A percentile compares a stretch with the other conserved stretches of the same genome.
phyloP scores from a whole-genome alignment of 768 basidiomycete species.

The Podaxis pistillaris region DNA sequence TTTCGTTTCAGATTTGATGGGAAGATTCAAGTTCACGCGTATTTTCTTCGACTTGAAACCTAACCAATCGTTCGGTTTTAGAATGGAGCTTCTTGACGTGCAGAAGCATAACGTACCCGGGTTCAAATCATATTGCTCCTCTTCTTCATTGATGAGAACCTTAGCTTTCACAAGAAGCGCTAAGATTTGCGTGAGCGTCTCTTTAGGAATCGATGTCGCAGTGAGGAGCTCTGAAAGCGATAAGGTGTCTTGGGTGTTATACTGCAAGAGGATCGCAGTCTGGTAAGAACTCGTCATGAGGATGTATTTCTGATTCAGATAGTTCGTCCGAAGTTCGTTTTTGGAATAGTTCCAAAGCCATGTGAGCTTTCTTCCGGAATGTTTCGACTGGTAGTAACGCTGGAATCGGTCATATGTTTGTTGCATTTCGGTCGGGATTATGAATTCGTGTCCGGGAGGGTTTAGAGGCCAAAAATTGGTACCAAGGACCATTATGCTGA shows the following conservation, averaged over 20 bases:
- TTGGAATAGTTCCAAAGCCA: slow-evolving; percentile 99
- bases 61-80: slow-evolving; percentile 25
- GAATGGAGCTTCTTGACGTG: neutral
- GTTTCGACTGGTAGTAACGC: slow-evolving; percentile 90
- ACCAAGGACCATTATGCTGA: slow-evolving; percentile 90
- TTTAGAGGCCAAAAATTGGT: slow-evolving; percentile 96
- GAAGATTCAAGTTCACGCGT: slow-evolving; percentile 85
- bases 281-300: slow-evolving; percentile 95
- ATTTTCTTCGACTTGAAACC: slow-evolving; percentile 95
- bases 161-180: slow-evolving; percentile 80
- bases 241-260: slow-evolving; percentile 87
- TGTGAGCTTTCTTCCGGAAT: slow-evolving; percentile 91
- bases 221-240: slow-evolving; percentile 74
- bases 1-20: slow-evolving; percentile 94
- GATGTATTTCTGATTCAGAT: slow-evolving; percentile 93
- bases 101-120: slow-evolving; percentile 40
- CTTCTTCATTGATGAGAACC: slow-evolving; percentile 85
- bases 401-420: slow-evolving; percentile 90
- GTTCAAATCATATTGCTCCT: slow-evolving; percentile 90
- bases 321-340: slow-evolving; percentile 93
- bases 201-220: slow-evolving; percentile 81
- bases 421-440: slow-evolving; percentile 84
- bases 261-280: slow-evolving; percentile 91
- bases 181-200: slow-evolving; percentile 69
- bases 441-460: slow-evolving; percentile 81